Evolutionary conservation across 2,329 filamentous ascomycete genomes (phyloP), one percentile per base, ranked within the genome.

Genomic region (Niveomyces coronatus): DNA sequence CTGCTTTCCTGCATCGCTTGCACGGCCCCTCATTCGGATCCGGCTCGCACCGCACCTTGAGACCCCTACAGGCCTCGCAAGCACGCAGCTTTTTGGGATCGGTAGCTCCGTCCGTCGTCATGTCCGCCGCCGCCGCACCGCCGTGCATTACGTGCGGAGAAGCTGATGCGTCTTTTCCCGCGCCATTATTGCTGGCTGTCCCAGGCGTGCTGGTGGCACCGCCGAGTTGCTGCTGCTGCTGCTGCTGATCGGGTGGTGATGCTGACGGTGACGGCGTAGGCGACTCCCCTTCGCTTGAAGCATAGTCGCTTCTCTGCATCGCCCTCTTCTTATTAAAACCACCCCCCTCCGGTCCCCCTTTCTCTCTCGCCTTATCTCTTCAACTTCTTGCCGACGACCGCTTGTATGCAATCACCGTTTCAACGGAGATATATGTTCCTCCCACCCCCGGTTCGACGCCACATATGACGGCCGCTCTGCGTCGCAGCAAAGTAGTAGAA

Each of bases 31-130:
- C 73, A 4, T 65, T 64, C 34, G 70, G 67, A 47, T 87, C 81
- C 17, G 82, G 80, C 53, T 94, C 86, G 62, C 87, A 94, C 47
- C 85, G 82, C 43, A 94, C 87, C 57, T 87, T 87, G 36, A 87
- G 65, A 17, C 77, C 75, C 31, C 82, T 76, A 53, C 82, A 87
- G 3, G 80, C 76, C 54, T 87, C 82, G 57, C 82, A 87, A 23
- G 82, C 82, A 19, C 82, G 72, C 4, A 76, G 70, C 40, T 82
- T 74, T 56, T 82, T 85, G 23, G 73, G 62, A 29, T 82, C 78
- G 37, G 40, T 47, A 19, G 50, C 54, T 22, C 44, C 46, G 36
- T 41, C 43, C 9, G 40, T n/a, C n/a, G n/a, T n/a, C n/a, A n/a
- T n/a, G n/a, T n/a, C 38, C 4, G 18, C 14, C 4, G 22, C 18